phyloP scores from a whole-genome alignment of 2,329 filamentous ascomycete species.

The Penicillium sp. region DNA sequence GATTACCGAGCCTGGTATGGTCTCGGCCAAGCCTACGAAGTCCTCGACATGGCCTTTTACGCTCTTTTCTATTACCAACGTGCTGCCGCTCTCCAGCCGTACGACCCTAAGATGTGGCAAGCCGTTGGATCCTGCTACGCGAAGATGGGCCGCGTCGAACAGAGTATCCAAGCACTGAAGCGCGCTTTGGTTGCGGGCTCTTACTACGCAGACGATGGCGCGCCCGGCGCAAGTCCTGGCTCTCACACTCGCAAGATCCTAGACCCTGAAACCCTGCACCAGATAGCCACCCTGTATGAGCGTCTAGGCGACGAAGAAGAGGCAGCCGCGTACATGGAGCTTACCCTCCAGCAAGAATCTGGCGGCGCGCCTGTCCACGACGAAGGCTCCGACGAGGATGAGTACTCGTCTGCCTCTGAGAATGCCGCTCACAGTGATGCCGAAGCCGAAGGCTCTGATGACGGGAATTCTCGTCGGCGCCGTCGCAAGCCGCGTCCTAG shows the following conservation, averaged over 20 bases:
- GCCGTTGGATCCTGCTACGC: slow-evolving; percentile 88
- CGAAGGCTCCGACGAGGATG: slow-evolving; percentile 26
- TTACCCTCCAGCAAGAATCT: slow-evolving; percentile 87
- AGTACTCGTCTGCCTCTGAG: slow-evolving; percentile 32
- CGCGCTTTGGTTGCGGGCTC: slow-evolving; percentile 82
- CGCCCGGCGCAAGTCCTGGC: slow-evolving; percentile 18
- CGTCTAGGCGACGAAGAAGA: slow-evolving; percentile 70
- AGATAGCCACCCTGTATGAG: slow-evolving; percentile 88
- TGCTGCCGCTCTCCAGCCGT: slow-evolving; percentile 84
- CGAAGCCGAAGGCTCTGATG: slow-evolving; percentile 31
- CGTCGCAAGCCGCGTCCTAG: slow-evolving; percentile 43
- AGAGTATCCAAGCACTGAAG: slow-evolving; percentile 93
- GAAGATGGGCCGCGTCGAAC: slow-evolving; percentile 78
- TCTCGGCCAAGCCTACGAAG: slow-evolving; percentile 91
- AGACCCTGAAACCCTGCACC: slow-evolving; percentile 83
- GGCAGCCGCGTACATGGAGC: slow-evolving; percentile 89
- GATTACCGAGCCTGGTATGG: slow-evolving; percentile 99
- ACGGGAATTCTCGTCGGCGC: slow-evolving; percentile 49
- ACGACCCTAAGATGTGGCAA: slow-evolving; percentile 98
- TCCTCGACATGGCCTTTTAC: slow-evolving; percentile 96
- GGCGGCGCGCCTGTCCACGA: slow-evolving; percentile 48
- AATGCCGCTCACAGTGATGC: slow-evolving; percentile 32
- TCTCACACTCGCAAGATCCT: slow-evolving; percentile 50
- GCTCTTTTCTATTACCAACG: slow-evolving; percentile 97
- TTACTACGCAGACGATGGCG: slow-evolving; percentile 58